Evolutionary conservation across 345 rosid species (phyloP), one percentile per base, ranked within the genome.

Genomic region (Heritiera fomes): DNA sequence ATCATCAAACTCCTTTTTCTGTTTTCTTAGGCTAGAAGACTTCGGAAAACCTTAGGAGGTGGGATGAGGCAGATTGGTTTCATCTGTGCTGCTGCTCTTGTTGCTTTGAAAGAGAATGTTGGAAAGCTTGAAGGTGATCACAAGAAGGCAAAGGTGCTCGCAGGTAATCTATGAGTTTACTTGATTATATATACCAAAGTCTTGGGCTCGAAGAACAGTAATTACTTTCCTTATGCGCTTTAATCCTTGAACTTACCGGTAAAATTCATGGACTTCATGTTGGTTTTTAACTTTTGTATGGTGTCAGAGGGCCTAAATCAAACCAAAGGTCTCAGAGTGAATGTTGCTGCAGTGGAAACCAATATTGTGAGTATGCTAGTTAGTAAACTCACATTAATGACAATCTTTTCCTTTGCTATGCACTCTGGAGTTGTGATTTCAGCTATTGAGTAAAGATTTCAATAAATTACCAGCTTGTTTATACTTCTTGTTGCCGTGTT

Each of bases 61-160:
- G 98, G 98, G 72, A 94, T 96, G 99, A 88, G 98, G 82, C 99
- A 91, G 84, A 73, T 91, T 0, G 98, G 99, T 18, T 81, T 92
- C 79, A 87, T 96, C 40, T 94, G 97, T 62, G 94, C 97, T 2
- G 97, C 97, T 2, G 99, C 94, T 38, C 80, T 94, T 63, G 92
- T 94, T 46, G 97, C 97, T 8, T 76, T 96, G 58, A 88, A 85
- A 70, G 91, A 96, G 56, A 91, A 89, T 55, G 80, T 90, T 8
- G 77, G 71, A 52, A 92, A 94, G 87, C 99, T 94, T 0, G 89
- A 86, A 2, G 84, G 76, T 32, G 98, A 96, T 83, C 99, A 94
- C 87, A 90, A 86, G 86, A 96, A 89, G 66, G 90, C 98, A 1
- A 94, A 87, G 86, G 75, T 80, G 62, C 83, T 94, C 82, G 99